Evolutionary conservation across 1,139 yeast genomes (phyloP), one percentile per base, ranked within the genome.

Genomic region (Wickerhamiella pararugosa): DNA sequence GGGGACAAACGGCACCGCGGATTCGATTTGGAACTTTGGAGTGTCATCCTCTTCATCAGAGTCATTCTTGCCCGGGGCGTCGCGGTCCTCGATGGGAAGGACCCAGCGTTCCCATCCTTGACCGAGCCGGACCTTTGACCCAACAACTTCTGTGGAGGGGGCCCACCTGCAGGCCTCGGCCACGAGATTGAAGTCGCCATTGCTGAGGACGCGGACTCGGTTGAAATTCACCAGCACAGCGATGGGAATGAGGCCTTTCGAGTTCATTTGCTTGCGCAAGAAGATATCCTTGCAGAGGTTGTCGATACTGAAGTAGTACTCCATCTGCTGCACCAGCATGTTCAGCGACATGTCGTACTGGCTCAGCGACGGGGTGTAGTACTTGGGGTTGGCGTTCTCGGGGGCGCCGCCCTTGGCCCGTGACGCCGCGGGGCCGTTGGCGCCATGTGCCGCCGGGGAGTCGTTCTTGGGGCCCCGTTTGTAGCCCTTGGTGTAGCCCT

Each of bases 231-330:
- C 76, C 51, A 84, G 69, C 45, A 76, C 69, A 6, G 60, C 55
- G 49, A 84, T 63, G 32, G 77, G 73, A 43, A 84, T 71, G 70
- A 78, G 78, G 29, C 95, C 95, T 47, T 75, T 69, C 39, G 67
- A 63, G 61, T 79, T 76, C 94, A 84, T 83, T 55, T 79, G 82
- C 53, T 75, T 73, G 60, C 94, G 74, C 58, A 84, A 67, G 58
- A 63, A 83, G 46, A 80, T 65, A 60, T 84, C 95, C 63, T 82
- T 80, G 53, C 82, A 70, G 61, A 90, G 70, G 63, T 90, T 90
- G 54, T 86, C 94, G 44, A 79, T 70, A 27, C 92, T 79, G 62
- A 90, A 80, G 62, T 90, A 90, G 66, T 87, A 90, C 58, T 83
- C 90, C 46, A 86, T 66, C 67, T 86, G 96, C 52, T 53, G 55